Evolutionary conservation across 345 rosid genomes (phyloP), one percentile per base, ranked within the genome.

Genomic region (Ceriops decandra): DNA sequence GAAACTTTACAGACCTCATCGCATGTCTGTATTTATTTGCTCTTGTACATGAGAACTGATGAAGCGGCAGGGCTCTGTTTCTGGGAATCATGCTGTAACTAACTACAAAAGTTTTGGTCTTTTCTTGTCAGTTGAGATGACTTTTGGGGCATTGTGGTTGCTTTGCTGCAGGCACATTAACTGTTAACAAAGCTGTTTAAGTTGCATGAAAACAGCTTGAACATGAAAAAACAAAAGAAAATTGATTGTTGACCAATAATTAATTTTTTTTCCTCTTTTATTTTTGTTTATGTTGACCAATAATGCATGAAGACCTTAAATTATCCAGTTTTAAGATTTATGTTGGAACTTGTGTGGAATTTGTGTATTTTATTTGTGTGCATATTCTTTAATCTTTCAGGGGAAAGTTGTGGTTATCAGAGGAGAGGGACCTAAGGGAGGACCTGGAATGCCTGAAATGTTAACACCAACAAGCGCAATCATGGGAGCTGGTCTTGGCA

Each of bases 401-500:
- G 99, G 96, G 59, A 95, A 86, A 80, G 99, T 92, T 32, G 87
- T 92, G 33, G 86, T 95, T 60, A 95, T 90, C 46, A 88, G 96
- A 84, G 97, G 87, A 77, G 99, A 95, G 72, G 99, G 99, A 42
- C 99, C 99, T 51, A 92, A 88, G 73, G 99, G 99, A 32, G 99
- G 99, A 56, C 99, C 98, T 46, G 99, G 99, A 77, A 95, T 95
- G 97, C 88, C 96, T 65, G 99, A 95, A 82, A 95, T 92, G 99
- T 83, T 95, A 82, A 88, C 99, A 28, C 98, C 99, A 38, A 95
- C 99, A 46, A 95, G 99, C 85, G 99, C 91, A 38, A 95, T 95
- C 57, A 95, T 90, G 97, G 99, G 98, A 63, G 97, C 99, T 20
- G 98, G 98, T 72, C 98, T 95, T 69, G 99, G 99, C 58, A 95